These are phyloP conservation scores for Exophiala sp. DNA, from an alignment of 2,329 filamentous ascomycete species.

Conservation along the genomic window DNA sequence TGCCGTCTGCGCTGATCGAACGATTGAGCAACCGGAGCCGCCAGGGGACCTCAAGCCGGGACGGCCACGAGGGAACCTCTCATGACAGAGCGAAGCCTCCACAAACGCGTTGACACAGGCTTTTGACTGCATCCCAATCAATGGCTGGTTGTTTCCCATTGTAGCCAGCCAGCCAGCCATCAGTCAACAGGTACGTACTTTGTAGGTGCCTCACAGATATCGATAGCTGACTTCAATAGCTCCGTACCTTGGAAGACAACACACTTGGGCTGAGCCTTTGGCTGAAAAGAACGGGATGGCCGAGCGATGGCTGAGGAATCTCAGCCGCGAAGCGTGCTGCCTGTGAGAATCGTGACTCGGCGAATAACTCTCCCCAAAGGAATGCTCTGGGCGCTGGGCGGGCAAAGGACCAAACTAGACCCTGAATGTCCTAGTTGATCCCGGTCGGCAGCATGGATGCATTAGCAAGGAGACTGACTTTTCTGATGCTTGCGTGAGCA, in stretches of 20 bases:
- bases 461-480: background rate
- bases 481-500: slow-evolving; percentile 1
- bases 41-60: background rate
- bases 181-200: background rate
- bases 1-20: background rate
- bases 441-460: background rate
- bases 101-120: background rate
- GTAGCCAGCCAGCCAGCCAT: background rate
- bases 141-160: background rate
- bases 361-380: background rate
- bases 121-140: background rate
- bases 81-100: background rate
- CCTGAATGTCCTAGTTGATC: slow-evolving; percentile 1
- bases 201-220: no score
- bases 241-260: no score
- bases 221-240: no score
- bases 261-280: no score
- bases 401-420: background rate
- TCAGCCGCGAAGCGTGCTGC: background rate
- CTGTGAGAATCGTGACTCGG: background rate
- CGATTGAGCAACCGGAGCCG: background rate
- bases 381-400: background rate
- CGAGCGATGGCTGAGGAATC: background rate
- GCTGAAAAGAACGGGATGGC: background rate
- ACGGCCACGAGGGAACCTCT: background rate